Evolutionary conservation across 1,284 basidiomycete species (phyloP).

Genomic region (Trichosporon sp.): DNA sequence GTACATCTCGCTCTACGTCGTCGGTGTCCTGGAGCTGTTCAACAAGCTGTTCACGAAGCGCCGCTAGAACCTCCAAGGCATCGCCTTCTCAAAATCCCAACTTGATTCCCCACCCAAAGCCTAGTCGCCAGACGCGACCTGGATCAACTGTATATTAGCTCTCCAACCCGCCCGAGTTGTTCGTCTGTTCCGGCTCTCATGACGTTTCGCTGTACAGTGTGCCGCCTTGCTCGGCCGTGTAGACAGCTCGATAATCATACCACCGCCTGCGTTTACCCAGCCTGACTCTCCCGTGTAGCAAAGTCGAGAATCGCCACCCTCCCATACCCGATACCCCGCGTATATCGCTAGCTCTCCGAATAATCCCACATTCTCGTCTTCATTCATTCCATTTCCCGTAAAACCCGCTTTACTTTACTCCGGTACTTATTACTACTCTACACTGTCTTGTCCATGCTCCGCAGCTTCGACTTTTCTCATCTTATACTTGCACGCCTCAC

Average conservation of each 20-base stretch:
- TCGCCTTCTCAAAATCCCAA: not conserved
- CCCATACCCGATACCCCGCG: not conserved
- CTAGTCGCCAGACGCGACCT: not conserved
- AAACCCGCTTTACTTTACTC: not conserved
- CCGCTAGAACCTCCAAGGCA: not conserved
- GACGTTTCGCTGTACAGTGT: not conserved
- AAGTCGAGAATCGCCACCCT: not conserved
- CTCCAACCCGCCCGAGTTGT: not conserved
- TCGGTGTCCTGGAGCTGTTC: slow-evolving; percentile 83
- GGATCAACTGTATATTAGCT: not conserved
- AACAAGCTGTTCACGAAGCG: slow-evolving; percentile 63
- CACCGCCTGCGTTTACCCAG: not conserved
- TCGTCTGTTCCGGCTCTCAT: too few species aligned
- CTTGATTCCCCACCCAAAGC: not conserved
- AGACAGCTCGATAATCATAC: not conserved
- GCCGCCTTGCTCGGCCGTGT: too few species aligned
- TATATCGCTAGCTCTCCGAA: not conserved
- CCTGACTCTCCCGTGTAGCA: not conserved
- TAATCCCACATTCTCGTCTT: not conserved
- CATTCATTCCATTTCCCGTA: not conserved
- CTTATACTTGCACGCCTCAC: not conserved
- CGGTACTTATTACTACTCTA: not conserved
- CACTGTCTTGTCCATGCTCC: not conserved
- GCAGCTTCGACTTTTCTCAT: not conserved
- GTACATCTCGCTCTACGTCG: slow-evolving; percentile 95